phyloP scores from a whole-genome alignment of 2,329 filamentous ascomycete species.

The Hymenoscyphus occultus region DNA sequence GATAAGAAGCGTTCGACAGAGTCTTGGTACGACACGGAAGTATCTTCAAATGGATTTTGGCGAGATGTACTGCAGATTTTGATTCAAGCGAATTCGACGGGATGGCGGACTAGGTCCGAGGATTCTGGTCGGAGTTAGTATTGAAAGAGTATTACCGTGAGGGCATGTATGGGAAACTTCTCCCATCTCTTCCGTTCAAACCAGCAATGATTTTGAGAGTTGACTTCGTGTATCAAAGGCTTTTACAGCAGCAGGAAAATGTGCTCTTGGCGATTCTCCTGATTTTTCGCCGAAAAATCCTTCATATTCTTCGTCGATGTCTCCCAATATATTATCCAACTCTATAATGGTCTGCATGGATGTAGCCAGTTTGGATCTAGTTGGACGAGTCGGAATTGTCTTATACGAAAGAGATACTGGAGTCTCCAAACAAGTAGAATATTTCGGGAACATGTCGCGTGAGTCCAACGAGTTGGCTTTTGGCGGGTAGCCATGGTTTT shows the following conservation, averaged over 20 bases:
- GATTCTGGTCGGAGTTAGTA: too few relatives aligned
- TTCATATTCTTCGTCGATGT: neutral
- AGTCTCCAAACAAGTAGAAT: too few relatives aligned
- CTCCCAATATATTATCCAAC: conserved; percentile 7
- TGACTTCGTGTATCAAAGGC: neutral
- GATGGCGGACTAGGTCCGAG: too few relatives aligned
- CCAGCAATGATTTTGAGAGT: neutral
- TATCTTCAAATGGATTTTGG: too few relatives aligned
- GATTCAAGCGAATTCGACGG: too few relatives aligned
- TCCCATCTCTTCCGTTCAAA: neutral
- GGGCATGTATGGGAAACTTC: neutral
- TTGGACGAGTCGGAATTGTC: neutral
- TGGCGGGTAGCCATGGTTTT: too few relatives aligned
- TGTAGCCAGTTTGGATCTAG: neutral
- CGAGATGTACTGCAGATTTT: too few relatives aligned
- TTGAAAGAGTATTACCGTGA: neutral
- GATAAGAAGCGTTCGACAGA: too few relatives aligned
- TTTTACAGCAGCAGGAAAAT: neutral
- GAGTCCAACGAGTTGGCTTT: too few relatives aligned
- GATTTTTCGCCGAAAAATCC: neutral
- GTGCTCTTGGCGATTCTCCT: neutral
- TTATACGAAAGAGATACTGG: neutral
- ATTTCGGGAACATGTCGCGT: too few relatives aligned
- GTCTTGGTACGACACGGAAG: too few relatives aligned
- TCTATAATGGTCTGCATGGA: neutral